These are phyloP conservation scores for Discostella stelligeroides DNA, from an alignment of 108 stramenopile genomes.

Conservation along the genomic window DNA sequence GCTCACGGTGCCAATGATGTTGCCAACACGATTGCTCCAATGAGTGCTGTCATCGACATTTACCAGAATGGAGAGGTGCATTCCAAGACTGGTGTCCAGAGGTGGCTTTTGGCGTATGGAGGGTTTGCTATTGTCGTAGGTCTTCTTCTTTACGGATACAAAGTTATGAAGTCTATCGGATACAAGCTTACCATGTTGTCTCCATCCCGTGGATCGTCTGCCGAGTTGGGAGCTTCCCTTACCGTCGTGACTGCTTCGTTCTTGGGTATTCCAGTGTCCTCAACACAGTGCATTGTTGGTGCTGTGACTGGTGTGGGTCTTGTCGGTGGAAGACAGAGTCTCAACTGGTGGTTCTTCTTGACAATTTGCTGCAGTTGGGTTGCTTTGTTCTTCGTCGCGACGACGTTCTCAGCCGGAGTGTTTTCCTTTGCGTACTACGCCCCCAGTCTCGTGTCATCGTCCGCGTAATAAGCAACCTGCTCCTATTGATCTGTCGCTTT, in stretches of 20 bases:
- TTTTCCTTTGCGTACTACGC: constrained; percentile 28
- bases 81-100: constrained; percentile 33
- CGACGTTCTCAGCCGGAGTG: constrained; percentile 46
- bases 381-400: constrained; percentile 46
- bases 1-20: constrained; percentile 83
- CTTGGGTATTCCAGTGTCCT: constrained; percentile 64
- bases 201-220: constrained; percentile 63
- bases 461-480: too few relatives aligned
- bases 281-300: constrained; percentile 77
- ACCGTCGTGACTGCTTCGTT: constrained; percentile 64
- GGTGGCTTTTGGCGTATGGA: constrained; percentile 67
- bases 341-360: constrained; percentile 50
- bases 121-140: constrained; percentile 66
- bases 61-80: constrained; percentile 46
- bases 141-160: constrained; percentile 60
- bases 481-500: too few relatives aligned
- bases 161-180: constrained; percentile 57
- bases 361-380: constrained; percentile 56
- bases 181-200: constrained; percentile 54
- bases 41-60: constrained; percentile 60
- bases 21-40: constrained; percentile 70
- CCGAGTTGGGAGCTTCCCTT: constrained; percentile 65
- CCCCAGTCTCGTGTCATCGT: neutral
- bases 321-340: constrained; percentile 44
- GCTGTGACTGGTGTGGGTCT: constrained; percentile 61